Conservation (phyloP, 768 basidiomycete genomes). For the Pulveroboletus ravenelii region DNA sequence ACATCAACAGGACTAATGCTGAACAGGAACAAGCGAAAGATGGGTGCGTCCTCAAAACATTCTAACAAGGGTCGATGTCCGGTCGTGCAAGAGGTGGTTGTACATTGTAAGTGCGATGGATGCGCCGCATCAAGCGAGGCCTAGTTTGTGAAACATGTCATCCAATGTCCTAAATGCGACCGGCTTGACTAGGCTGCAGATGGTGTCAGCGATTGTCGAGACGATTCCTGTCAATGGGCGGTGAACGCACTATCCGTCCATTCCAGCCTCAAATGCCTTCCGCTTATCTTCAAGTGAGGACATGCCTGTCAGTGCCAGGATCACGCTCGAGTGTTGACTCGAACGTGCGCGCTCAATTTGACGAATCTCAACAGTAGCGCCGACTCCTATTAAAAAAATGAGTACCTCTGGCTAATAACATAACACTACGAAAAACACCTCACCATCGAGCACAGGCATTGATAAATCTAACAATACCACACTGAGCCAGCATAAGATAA, state of each 20-base stretch:
- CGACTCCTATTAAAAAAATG: conserved; percentile 51
- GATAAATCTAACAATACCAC: conserved; percentile 85
- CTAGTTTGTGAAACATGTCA: conserved; percentile 74
- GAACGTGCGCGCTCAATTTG: conserved; percentile 53
- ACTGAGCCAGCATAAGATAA: conserved; percentile 36
- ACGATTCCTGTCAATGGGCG: not conserved
- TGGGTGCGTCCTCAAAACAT: not conserved
- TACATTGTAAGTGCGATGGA: conserved; percentile 10
- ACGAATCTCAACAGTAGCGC: conserved; percentile 81
- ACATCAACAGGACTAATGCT: conserved; percentile 5
- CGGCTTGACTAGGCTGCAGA: conserved; percentile 80
- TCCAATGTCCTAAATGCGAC: conserved; percentile 91
- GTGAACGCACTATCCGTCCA: conserved; percentile 88
- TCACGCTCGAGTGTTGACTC: conserved; percentile 40
- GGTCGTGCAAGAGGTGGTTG: conserved; percentile 3
- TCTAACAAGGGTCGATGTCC: conserved; percentile 11
- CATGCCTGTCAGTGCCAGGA: conserved; percentile 89
- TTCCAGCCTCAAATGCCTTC: conserved; percentile 85
- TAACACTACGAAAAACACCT: conserved; percentile 10
- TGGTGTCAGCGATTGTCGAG: not conserved
- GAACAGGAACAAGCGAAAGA: not conserved
- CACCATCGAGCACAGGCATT: conserved; percentile 92
- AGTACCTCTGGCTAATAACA: not conserved
- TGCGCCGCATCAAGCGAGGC: conserved; percentile 36
- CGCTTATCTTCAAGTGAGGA: conserved; percentile 91